Percentiles rank a stretch among this genome's conserved stretches.
phyloP scores from a whole-genome alignment of 2,329 filamentous ascomycete genomes.

The Diaporthe longicolla region DNA sequence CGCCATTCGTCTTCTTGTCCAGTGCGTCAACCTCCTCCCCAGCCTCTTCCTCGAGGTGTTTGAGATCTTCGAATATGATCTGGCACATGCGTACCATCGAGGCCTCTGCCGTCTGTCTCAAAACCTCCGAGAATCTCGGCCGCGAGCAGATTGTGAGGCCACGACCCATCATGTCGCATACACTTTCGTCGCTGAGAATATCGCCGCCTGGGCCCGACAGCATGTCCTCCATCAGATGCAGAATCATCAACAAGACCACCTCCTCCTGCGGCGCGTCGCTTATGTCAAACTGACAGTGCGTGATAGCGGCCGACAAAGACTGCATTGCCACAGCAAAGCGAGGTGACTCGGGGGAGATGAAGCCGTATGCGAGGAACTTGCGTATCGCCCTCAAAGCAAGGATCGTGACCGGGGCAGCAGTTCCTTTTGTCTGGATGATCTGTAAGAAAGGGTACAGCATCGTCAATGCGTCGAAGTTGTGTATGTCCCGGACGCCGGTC shows the following conservation, averaged over 20 bases:
- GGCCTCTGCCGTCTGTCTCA: conserved; percentile 93
- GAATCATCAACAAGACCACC: conserved; percentile 91
- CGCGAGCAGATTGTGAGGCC: conserved; percentile 98
- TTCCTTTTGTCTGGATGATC: conserved; percentile 96
- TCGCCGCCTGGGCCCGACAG: conserved; percentile 93
- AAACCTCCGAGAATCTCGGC: conserved; percentile 87
- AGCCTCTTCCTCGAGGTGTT: conserved; percentile 84
- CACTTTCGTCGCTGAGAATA: conserved; percentile 95
- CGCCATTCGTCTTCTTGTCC: conserved; percentile 76
- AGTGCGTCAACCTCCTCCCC: conserved; percentile 76
- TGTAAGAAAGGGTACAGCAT: conserved; percentile 95
- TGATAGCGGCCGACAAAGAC: conserved; percentile 92
- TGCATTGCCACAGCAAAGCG: conserved; percentile 94
- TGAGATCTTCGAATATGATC: conserved; percentile 94
- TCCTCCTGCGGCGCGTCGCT: conserved; percentile 96
- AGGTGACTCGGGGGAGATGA: conserved; percentile 88
- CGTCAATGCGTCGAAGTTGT: conserved; percentile 88
- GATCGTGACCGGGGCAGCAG: conserved; percentile 95
- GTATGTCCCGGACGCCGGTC: conserved; percentile 90
- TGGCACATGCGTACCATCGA: conserved; percentile 99
- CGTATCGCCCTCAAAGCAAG: conserved; percentile 93
- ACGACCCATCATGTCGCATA: conserved; percentile 99
- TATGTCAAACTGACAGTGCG: conserved; percentile 97
- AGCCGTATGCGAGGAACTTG: conserved; percentile 96
- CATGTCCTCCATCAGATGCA: conserved; percentile 99